Conservation (phyloP, 805 yeast genomes). For the Kluyveromyces siamensis region DNA sequence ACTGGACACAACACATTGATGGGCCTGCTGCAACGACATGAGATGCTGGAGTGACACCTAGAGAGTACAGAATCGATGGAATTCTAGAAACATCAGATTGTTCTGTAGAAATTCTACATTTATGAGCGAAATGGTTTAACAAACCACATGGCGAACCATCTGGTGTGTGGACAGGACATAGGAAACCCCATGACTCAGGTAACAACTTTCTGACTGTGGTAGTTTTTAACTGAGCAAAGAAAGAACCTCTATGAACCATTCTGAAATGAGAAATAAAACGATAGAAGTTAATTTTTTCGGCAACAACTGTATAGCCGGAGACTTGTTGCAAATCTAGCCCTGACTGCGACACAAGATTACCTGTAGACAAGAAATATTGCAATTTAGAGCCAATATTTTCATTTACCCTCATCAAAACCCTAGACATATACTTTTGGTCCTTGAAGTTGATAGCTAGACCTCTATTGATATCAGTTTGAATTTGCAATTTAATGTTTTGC, state of each 20-base stretch:
- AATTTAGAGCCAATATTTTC: constrained; percentile 93
- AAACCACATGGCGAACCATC: constrained; percentile 99
- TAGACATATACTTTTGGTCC: constrained; percentile 73
- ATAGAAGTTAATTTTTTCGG: constrained; percentile 95
- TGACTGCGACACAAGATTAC: constrained; percentile 93
- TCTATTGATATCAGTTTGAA: constrained; percentile 72
- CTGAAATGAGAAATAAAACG: constrained; percentile 97
- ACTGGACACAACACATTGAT: constrained; percentile 76
- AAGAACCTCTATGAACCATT: constrained; percentile 99
- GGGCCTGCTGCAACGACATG: constrained; percentile 85
- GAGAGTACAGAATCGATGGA: constrained; percentile 51
- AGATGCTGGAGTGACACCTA: constrained; percentile 73
- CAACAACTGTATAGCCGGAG: constrained; percentile 96
- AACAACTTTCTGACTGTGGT: constrained; percentile 92
- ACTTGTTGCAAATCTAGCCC: constrained; percentile 98
- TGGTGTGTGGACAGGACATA: constrained; percentile 98
- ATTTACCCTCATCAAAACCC: constrained; percentile 70
- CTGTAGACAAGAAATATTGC: constrained; percentile 91
- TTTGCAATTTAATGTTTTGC: constrained; percentile 59
- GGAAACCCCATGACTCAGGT: constrained; percentile 98
- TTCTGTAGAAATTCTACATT: constrained; percentile 76
- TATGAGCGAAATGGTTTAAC: constrained; percentile 92
- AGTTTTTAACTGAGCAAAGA: constrained; percentile 95
- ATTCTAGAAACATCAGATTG: constrained; percentile 67
- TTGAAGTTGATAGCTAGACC: constrained; percentile 74